A percentile compares a stretch with the other conserved stretches of the same genome.
Conservation (phyloP, 1,139 yeast genomes). For the Debaryomyces sp. region DNA sequence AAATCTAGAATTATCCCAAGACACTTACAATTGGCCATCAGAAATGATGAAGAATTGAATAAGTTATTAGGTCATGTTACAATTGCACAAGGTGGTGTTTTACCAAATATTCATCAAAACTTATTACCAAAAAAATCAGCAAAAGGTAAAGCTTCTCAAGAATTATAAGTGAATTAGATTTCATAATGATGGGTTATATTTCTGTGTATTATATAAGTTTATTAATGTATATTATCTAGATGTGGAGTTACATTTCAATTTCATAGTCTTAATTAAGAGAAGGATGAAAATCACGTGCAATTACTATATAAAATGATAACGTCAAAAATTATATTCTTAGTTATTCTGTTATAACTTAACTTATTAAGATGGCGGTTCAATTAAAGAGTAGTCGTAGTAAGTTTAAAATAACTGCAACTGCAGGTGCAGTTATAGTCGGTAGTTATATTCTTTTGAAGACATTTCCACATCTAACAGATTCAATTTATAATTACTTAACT, state of each 20-base stretch:
- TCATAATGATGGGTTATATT: conserved; percentile 12
- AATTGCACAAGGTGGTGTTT: conserved; percentile 97
- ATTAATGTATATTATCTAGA: conserved; percentile 11
- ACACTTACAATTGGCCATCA: conserved; percentile 56
- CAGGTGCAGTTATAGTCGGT: conserved; percentile 48
- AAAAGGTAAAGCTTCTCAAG: conserved; percentile 80
- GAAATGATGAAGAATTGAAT: conserved; percentile 58
- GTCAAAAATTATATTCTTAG: background rate
- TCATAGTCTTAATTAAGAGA: background rate
- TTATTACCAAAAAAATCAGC: conserved; percentile 93
- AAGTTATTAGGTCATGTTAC: conserved; percentile 85
- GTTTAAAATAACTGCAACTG: conserved; percentile 25
- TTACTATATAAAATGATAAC: background rate
- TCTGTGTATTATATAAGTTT: conserved; percentile 17
- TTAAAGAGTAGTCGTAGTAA: conserved; percentile 13
- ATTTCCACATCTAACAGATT: conserved; percentile 51
- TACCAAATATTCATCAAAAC: conserved; percentile 95
- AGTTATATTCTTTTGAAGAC: conserved; percentile 51
- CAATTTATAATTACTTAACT: conserved; percentile 25
- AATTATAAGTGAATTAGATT: conserved; percentile 53
- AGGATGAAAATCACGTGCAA: background rate
- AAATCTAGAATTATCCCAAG: conserved; percentile 60
- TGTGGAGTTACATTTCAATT: conserved; percentile 5
- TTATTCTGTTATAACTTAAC: background rate
- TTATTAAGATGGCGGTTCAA: conserved; percentile 14